A percentile compares a stretch with the other conserved stretches of the same genome.
Conservation (phyloP, 2,329 filamentous ascomycete genomes). For the Trichoderma semiorbis region DNA sequence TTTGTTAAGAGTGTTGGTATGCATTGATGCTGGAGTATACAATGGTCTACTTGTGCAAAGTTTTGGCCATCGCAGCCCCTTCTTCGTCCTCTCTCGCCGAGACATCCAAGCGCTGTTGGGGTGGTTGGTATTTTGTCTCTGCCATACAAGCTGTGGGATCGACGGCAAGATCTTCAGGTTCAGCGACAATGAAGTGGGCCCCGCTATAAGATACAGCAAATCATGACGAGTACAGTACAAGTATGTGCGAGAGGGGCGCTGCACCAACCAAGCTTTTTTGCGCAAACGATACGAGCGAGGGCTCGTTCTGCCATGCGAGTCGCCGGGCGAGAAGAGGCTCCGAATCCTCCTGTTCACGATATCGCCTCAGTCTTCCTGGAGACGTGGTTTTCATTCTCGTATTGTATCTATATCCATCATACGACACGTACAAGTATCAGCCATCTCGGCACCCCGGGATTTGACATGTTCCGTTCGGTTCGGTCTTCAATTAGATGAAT, state of each 20-base stretch:
- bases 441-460: not conserved
- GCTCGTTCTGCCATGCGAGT: not conserved
- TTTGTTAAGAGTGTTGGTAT: not conserved
- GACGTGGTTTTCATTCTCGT: not conserved
- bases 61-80: not conserved
- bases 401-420: not conserved
- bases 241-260: conserved; percentile 1
- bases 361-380: not conserved
- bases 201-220: not conserved
- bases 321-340: not conserved
- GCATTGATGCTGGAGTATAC: not conserved
- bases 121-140: not conserved
- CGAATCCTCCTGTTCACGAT: not conserved
- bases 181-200: conserved; percentile 13
- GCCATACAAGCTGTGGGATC: not conserved
- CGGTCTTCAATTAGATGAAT: not conserved
- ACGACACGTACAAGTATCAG: not conserved
- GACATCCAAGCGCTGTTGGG: not conserved
- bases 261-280: conserved; percentile 4
- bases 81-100: not conserved
- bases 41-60: not conserved
- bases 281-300: not conserved
- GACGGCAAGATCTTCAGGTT: conserved; percentile 17
- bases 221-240: not conserved
- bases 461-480: not conserved